Conservation (phyloP, 768 basidiomycete species). For the Xerocomellus chrysenteron region DNA sequence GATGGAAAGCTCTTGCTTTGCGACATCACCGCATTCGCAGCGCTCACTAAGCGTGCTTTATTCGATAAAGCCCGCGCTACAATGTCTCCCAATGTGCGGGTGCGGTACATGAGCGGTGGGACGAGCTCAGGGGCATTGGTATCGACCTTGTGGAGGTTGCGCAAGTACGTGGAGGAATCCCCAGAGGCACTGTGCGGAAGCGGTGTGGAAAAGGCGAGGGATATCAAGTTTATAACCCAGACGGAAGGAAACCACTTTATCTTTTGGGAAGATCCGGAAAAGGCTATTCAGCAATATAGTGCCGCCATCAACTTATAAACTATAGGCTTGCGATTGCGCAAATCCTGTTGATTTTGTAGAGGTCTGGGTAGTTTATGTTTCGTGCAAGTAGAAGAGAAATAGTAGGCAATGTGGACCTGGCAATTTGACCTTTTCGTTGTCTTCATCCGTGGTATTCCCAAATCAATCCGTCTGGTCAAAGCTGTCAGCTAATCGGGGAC, state of each 20-base stretch:
- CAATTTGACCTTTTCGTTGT: too few species aligned
- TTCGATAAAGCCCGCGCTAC: conserved; percentile 14
- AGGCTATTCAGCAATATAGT: conserved; percentile 18
- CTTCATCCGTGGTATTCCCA: too few species aligned
- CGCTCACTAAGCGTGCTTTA: conserved; percentile 14
- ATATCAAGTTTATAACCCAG: conserved; percentile 13
- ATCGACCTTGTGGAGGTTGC: conserved; percentile 14
- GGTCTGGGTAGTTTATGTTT: neutral
- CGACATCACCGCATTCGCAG: conserved; percentile 2
- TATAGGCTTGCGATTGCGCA: neutral
- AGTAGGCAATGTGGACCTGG: too few species aligned
- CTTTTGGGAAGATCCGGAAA: conserved; percentile 26
- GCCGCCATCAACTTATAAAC: conserved; percentile 6
- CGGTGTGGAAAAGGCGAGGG: conserved; percentile 20
- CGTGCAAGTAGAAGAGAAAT: neutral
- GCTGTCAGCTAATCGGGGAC: too few species aligned
- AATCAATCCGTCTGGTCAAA: too few species aligned
- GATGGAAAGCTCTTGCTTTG: conserved; percentile 16
- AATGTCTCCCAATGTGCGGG: conserved; percentile 11
- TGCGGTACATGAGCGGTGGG: conserved; percentile 21
- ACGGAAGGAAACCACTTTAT: conserved; percentile 25
- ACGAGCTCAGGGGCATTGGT: conserved; percentile 5
- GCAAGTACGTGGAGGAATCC: conserved; percentile 7
- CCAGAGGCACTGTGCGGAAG: conserved; percentile 7
- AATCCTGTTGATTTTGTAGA: neutral